These are phyloP conservation scores for Syzygium malaccense DNA, from an alignment of 441 rosid species.

Conservation along the genomic window DNA sequence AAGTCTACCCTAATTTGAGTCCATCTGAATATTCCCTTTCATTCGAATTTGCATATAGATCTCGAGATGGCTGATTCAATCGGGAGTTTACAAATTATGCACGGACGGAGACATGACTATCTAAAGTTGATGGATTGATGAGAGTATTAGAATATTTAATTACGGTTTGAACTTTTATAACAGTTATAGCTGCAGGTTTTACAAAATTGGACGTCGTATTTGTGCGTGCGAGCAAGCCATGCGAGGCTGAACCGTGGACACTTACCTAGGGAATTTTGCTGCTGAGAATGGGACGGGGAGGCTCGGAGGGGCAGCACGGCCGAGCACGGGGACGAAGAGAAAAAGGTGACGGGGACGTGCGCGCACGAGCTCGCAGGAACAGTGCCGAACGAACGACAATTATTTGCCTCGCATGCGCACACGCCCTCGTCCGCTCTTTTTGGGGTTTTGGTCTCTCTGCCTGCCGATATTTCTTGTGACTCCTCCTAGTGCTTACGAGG, in stretches of 20 bases:
- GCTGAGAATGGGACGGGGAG: neutral
- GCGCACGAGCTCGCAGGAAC: neutral
- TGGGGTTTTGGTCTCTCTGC: neutral
- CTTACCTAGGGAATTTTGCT: neutral
- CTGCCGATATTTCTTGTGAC: neutral
- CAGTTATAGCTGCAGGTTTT: too few relatives aligned
- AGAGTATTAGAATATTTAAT: neutral
- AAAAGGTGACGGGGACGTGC: neutral
- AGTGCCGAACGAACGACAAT: neutral
- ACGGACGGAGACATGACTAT: neutral
- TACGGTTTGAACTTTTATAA: neutral
- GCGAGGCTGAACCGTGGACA: too few relatives aligned
- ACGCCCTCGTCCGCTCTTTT: neutral
- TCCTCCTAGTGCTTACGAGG: neutral
- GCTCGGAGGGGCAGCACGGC: neutral
- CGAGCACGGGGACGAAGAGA: neutral
- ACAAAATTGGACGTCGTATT: accelerated
- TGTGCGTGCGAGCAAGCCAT: too few relatives aligned
- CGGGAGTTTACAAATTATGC: neutral
- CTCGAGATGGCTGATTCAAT: neutral
- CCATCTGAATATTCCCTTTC: neutral
- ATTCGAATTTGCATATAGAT: neutral
- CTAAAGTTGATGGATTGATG: neutral
- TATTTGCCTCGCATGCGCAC: neutral
- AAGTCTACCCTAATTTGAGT: neutral